phyloP scores from a whole-genome alignment of 2,329 filamentous ascomycete species.

The Aureobasidium namibiae region DNA sequence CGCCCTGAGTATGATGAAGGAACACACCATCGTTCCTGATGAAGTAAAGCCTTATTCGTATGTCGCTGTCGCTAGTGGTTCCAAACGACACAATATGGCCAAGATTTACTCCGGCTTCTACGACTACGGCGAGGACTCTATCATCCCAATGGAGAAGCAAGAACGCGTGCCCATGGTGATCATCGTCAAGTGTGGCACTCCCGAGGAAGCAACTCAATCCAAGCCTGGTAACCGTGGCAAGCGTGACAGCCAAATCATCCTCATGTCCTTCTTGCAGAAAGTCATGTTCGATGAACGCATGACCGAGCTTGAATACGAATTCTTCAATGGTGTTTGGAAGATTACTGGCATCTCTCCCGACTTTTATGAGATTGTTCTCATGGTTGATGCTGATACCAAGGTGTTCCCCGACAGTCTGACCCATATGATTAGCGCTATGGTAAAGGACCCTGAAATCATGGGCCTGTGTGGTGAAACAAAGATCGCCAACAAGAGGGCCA shows the following conservation, averaged over 20 bases:
- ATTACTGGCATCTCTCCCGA: constrained; percentile 97
- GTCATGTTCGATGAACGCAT: constrained; percentile 99
- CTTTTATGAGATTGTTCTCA: constrained; percentile 95
- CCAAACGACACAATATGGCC: constrained; percentile 99
- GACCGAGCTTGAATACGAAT: constrained; percentile 98
- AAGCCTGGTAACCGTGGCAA: constrained; percentile 98
- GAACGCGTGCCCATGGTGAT: constrained; percentile 97
- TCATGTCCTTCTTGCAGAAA: constrained; percentile 99
- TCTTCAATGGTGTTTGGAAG: constrained; percentile 99
- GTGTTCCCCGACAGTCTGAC: constrained; percentile 97
- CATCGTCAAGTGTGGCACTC: constrained; percentile 90
- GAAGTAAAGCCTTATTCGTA: constrained; percentile 90
- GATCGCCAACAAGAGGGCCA: constrained; percentile 94
- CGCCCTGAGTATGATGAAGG: constrained; percentile 87
- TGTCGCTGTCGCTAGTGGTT: constrained; percentile 88
- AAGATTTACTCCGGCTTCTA: constrained; percentile 98
- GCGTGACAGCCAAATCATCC: constrained; percentile 95
- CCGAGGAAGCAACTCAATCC: constrained; percentile 67
- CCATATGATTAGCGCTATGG: constrained; percentile 98
- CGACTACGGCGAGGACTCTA: constrained; percentile 77
- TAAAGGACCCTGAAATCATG: constrained; percentile 98
- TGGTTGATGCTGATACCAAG: constrained; percentile 99
- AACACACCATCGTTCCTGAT: constrained; percentile 68
- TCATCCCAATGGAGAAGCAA: constrained; percentile 76
- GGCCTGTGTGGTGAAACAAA: constrained; percentile 97